These are phyloP conservation scores for Apophysomyces trapeziformis DNA, from an alignment of 371 early-diverging fungal species.

Conservation along the genomic window DNA sequence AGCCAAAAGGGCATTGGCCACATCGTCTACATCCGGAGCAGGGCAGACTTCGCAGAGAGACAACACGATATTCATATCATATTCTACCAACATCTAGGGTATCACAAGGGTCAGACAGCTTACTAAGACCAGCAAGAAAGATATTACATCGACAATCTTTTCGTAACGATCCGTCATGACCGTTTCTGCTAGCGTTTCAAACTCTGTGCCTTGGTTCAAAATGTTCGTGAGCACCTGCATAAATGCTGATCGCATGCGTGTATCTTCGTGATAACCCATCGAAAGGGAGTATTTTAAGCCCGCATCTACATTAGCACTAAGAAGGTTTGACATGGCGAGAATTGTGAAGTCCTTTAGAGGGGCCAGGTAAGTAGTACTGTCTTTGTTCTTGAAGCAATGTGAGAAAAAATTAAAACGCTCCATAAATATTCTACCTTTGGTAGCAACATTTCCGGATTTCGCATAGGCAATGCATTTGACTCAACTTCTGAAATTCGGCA, in stretches of 20 bases:
- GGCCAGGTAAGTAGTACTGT: slow-evolving; percentile 1
- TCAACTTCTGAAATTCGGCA: slow-evolving; percentile 70
- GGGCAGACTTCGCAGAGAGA: slow-evolving; percentile 84
- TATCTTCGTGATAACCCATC: slow-evolving; percentile 89
- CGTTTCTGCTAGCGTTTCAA: slow-evolving; percentile 77
- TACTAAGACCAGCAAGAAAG: slow-evolving; percentile 10
- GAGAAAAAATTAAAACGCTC: slow-evolving; percentile 7
- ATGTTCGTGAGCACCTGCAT: slow-evolving; percentile 88
- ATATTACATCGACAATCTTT: slow-evolving; percentile 63
- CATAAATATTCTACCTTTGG: not conserved
- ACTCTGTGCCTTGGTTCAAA: slow-evolving; percentile 81
- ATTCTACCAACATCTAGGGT: slow-evolving; percentile 54
- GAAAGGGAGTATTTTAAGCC: slow-evolving; percentile 85
- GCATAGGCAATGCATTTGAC: slow-evolving; percentile 13
- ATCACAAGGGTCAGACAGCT: not conserved
- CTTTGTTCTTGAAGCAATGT: slow-evolving; percentile 1
- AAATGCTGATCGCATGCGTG: slow-evolving; percentile 80
- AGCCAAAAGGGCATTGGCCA: slow-evolving; percentile 69
- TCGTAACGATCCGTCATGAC: slow-evolving; percentile 70
- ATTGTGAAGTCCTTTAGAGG: slow-evolving; percentile 38
- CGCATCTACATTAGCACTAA: slow-evolving; percentile 87
- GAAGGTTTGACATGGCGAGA: slow-evolving; percentile 81
- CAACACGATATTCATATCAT: slow-evolving; percentile 69
- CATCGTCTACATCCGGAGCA: slow-evolving; percentile 83
- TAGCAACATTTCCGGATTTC: slow-evolving; percentile 20